phyloP scores from a whole-genome alignment of 164 flowering plant genomes.

The Echeveria elegans region DNA sequence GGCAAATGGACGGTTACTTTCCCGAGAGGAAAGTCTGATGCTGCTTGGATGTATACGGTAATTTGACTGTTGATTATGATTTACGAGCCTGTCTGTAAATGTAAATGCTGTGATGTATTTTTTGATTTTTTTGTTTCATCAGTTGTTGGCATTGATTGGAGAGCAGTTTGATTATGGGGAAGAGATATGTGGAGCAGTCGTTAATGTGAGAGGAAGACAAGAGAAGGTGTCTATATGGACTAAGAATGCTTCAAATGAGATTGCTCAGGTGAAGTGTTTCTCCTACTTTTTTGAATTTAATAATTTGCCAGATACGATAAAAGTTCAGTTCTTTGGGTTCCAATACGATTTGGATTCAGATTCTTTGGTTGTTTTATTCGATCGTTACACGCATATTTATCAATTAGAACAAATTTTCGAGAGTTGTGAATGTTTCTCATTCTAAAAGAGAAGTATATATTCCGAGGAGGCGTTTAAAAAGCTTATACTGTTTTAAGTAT shows the following conservation, averaged over 20 bases:
- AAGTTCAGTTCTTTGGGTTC: background rate
- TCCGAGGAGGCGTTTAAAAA: too few relatives aligned
- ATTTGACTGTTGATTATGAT: background rate
- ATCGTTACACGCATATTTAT: too few relatives aligned
- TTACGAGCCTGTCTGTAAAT: background rate
- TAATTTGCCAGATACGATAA: background rate
- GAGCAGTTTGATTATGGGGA: constrained; percentile 95
- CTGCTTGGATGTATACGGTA: constrained; percentile 79
- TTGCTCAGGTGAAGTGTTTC: constrained; percentile 56
- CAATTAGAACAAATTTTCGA: too few relatives aligned
- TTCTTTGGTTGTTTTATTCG: background rate
- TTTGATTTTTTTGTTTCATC: constrained; percentile 10
- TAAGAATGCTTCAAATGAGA: constrained; percentile 76
- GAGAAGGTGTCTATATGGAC: constrained; percentile 85
- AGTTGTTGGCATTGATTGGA: constrained; percentile 94
- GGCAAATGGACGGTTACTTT: constrained; percentile 80
- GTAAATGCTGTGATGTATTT: background rate
- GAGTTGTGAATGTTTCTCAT: too few relatives aligned
- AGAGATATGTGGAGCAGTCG: constrained; percentile 96
- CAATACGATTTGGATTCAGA: background rate
- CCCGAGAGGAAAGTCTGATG: constrained; percentile 57
- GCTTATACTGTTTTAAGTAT: too few relatives aligned
- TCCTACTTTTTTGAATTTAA: background rate
- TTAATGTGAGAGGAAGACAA: constrained; percentile 60
- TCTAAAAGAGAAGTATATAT: too few relatives aligned